Percentiles rank a stretch among this genome's conserved stretches.
Evolutionary conservation across 129 eudicot species (phyloP).

Genomic region (Flaveria linearis): DNA sequence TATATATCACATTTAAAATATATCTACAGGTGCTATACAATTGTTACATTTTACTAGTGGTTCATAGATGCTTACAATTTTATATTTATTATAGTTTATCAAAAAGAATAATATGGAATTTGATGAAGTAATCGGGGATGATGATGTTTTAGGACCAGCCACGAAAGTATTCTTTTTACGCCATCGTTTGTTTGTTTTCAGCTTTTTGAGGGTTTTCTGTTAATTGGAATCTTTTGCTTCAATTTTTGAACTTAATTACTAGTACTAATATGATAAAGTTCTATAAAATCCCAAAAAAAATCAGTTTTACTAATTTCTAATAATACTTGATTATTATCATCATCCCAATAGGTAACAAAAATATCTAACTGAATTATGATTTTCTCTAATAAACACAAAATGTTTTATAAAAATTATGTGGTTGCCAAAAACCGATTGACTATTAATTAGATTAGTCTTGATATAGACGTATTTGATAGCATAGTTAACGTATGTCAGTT

Average conservation of each 20-base stretch:
- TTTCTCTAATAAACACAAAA: neutral
- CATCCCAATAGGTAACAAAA: neutral
- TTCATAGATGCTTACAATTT: neutral
- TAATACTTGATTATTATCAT: neutral
- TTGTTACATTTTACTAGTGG: no score
- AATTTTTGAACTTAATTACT: conserved; percentile 7
- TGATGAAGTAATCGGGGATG: conserved; percentile 7
- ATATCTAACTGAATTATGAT: neutral
- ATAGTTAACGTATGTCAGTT: neutral
- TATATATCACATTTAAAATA: no score
- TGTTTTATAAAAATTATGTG: neutral
- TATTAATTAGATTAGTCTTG: neutral
- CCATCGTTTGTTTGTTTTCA: conserved; percentile 22
- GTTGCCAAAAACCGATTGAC: neutral
- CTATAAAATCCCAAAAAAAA: neutral
- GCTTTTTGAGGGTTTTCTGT: conserved; percentile 18
- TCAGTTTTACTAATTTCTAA: neutral
- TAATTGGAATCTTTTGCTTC: conserved; percentile 31
- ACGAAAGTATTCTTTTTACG: conserved; percentile 30
- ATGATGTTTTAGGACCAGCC: conserved; percentile 32
- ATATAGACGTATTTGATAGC: neutral
- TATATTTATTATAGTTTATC: neutral
- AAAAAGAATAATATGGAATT: neutral
- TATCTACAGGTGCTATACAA: no score
- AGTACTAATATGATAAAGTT: neutral